A percentile compares a stretch with the other conserved stretches of the same genome.
phyloP scores from a whole-genome alignment of 345 rosid species.

The Mercurialis annua region DNA sequence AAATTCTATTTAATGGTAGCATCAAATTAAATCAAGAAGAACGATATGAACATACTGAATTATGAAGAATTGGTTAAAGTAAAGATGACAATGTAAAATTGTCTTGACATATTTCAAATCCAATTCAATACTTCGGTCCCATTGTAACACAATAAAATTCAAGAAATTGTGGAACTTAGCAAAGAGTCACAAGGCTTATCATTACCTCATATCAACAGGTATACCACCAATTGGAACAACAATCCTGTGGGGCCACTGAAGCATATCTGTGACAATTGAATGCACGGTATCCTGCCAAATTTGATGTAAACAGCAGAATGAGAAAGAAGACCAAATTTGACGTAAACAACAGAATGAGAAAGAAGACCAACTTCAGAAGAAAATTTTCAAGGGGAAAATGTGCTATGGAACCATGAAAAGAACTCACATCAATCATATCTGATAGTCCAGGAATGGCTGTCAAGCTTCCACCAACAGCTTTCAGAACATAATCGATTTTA shows the following conservation, averaged over 20 bases:
- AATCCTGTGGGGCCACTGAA: conserved; percentile 99
- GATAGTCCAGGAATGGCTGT: conserved; percentile 94
- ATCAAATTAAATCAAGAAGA: neutral
- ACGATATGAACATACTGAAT: conserved; percentile 6
- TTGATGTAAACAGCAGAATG: conserved; percentile 3
- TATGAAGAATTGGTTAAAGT: neutral
- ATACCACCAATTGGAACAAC: conserved; percentile 97
- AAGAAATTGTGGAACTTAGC: neutral
- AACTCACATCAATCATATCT: conserved; percentile 95
- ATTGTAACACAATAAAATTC: neutral
- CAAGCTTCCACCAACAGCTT: conserved; percentile 99
- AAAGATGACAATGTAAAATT: neutral
- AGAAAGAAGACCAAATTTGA: conserved; percentile 2
- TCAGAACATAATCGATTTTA: conserved; percentile 85
- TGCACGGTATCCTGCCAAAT: conserved; percentile 76
- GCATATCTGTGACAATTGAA: conserved; percentile 82
- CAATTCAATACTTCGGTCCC: neutral
- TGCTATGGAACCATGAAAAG: neutral
- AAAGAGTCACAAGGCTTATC: conserved; percentile 10
- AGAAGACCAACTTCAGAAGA: neutral
- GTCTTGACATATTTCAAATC: neutral
- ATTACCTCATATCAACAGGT: conserved; percentile 78
- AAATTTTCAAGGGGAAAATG: neutral
- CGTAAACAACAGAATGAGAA: neutral
- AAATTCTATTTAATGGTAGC: neutral